Evolutionary conservation across 2,329 filamentous ascomycete species (phyloP).

Genomic region (Dendrostoma leiphaemia): DNA sequence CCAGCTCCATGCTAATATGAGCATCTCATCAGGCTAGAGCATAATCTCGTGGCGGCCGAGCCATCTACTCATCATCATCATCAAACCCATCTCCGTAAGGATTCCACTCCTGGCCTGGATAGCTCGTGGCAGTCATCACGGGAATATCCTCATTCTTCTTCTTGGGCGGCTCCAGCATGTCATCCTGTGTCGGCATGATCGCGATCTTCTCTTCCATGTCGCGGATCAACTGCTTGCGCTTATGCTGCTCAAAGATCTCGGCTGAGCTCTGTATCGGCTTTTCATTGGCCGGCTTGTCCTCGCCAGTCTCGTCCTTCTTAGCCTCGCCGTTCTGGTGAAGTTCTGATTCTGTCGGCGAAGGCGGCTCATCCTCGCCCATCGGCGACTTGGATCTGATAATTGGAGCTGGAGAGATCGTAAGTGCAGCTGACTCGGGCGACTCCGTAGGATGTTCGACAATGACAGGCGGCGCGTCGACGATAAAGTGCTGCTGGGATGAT

Average conservation of each 20-base stretch:
- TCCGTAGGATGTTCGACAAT: neutral
- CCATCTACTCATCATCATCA: slow-evolving; percentile 24
- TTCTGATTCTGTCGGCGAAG: slow-evolving; percentile 5
- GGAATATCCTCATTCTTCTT: slow-evolving; percentile 44
- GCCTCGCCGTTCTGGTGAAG: slow-evolving; percentile 33
- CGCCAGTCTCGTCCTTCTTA: slow-evolving; percentile 17
- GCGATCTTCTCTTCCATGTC: slow-evolving; percentile 56
- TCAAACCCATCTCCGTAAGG: slow-evolving; percentile 41
- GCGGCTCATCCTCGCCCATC: slow-evolving; percentile 9
- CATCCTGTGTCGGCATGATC: slow-evolving; percentile 31
- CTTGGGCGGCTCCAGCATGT: slow-evolving; percentile 26
- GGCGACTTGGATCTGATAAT: neutral
- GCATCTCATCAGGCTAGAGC: no score
- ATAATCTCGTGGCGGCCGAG: no score
- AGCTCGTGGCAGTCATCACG: slow-evolving; percentile 65
- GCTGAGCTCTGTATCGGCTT: slow-evolving; percentile 26
- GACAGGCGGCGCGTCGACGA: slow-evolving; percentile 11
- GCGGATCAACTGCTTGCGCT: slow-evolving; percentile 41
- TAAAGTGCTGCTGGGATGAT: slow-evolving; percentile 8
- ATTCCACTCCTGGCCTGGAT: slow-evolving; percentile 71
- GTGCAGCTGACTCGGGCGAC: neutral
- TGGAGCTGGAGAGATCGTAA: neutral
- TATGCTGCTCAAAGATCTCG: slow-evolving; percentile 40
- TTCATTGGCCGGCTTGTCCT: slow-evolving; percentile 4
- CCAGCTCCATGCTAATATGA: neutral